Evolutionary conservation across 2,329 filamentous ascomycete genomes (phyloP).

Genomic region (Exophiala mesophila): DNA sequence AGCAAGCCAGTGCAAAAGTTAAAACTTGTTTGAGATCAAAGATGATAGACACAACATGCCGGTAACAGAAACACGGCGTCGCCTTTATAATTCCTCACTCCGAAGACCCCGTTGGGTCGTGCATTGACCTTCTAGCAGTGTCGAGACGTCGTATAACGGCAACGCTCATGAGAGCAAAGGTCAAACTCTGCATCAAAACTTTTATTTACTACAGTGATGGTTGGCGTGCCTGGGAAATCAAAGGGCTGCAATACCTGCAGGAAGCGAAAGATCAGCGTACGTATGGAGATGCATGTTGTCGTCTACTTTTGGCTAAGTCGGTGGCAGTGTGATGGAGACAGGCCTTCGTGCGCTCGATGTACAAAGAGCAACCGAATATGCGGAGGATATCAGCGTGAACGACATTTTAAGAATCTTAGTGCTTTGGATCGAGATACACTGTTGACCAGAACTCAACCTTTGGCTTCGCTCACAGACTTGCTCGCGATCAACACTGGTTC

Average conservation of each 20-base stretch:
- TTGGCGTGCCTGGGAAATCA: constrained; percentile 25
- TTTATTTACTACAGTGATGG: too few relatives aligned
- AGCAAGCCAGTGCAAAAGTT: too few relatives aligned
- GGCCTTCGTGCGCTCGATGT: constrained; percentile 9
- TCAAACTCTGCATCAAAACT: too few relatives aligned
- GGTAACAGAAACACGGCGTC: too few relatives aligned
- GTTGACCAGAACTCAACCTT: constrained; percentile 7
- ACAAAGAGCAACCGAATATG: constrained; percentile 6
- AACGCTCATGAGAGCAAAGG: too few relatives aligned
- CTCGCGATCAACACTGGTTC: not conserved
- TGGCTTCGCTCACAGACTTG: constrained; percentile 9
- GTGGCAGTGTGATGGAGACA: constrained; percentile 13
- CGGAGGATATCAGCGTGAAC: constrained; percentile 10
- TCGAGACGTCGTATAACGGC: too few relatives aligned
- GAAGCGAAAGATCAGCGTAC: constrained; percentile 26
- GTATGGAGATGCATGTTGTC: constrained; percentile 4
- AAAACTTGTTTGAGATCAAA: too few relatives aligned
- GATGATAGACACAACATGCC: too few relatives aligned
- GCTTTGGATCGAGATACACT: constrained; percentile 10
- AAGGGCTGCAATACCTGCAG: constrained; percentile 27
- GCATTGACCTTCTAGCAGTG: too few relatives aligned
- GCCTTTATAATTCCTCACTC: too few relatives aligned
- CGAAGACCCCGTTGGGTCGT: too few relatives aligned
- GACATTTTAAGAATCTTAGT: constrained; percentile 12
- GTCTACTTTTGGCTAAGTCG: not conserved